A percentile compares a stretch with the other conserved stretches of the same genome.
Evolutionary conservation across 257 asterid species (phyloP).

Genomic region (Solanum tacnaense): DNA sequence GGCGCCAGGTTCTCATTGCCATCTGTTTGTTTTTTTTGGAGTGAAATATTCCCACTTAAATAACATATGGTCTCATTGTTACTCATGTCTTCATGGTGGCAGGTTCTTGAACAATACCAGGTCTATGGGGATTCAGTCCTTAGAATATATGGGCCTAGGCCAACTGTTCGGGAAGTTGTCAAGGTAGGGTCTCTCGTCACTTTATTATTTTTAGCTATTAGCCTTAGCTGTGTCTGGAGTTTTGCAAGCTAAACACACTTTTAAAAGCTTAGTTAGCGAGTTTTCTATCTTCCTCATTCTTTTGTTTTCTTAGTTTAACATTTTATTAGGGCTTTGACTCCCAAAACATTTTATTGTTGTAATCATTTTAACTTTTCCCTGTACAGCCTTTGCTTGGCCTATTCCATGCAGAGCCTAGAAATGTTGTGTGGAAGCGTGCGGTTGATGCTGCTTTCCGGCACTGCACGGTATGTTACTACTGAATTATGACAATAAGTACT

Average conservation of each 20-base stretch:
- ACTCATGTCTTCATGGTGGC: background rate
- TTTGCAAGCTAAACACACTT: background rate
- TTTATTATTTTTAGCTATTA: background rate
- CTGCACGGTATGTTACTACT: constrained; percentile 44
- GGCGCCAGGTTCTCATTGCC: constrained; percentile 60
- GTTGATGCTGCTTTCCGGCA: constrained; percentile 64
- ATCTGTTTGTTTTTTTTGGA: background rate
- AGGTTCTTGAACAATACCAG: constrained; percentile 83
- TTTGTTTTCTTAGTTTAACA: background rate
- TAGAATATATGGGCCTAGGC: constrained; percentile 47
- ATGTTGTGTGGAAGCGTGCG: constrained; percentile 75
- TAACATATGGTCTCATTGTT: background rate
- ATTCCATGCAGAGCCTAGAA: constrained; percentile 72
- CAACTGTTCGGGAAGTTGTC: constrained; percentile 59
- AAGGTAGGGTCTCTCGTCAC: constrained; percentile 29
- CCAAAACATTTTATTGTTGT: background rate
- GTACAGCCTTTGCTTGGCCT: constrained; percentile 83
- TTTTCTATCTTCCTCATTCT: background rate
- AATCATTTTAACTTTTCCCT: background rate
- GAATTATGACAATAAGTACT: background rate
- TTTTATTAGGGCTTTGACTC: background rate
- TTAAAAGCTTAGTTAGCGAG: background rate
- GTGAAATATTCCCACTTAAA: background rate
- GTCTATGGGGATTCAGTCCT: constrained; percentile 66
- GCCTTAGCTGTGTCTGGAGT: background rate